Percentiles rank a stretch among this genome's conserved stretches.
Conservation (phyloP, 2,329 filamentous ascomycete genomes). For the Lasiodiplodia citricola region DNA sequence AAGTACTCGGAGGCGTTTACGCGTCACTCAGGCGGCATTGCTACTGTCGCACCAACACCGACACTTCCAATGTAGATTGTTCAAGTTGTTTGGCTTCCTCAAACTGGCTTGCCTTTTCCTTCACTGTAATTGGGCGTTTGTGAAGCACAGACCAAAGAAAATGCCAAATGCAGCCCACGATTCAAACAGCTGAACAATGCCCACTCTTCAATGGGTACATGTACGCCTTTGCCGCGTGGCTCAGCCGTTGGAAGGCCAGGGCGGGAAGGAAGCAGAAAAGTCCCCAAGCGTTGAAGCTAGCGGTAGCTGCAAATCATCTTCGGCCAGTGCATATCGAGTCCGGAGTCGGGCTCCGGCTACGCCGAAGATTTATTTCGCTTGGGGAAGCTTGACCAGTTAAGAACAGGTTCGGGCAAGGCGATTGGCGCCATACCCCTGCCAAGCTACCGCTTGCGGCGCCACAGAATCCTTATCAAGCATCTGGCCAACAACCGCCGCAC, state of each 20-base stretch:
- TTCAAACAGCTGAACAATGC: not conserved
- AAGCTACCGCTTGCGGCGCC: conserved; percentile 3
- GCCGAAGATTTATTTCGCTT: conserved; percentile 2
- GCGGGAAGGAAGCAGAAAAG: not conserved
- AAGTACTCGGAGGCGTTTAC: no score
- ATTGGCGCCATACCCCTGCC: not conserved
- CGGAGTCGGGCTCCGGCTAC: not conserved
- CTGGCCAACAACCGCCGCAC: conserved; percentile 5
- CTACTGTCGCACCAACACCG: no score
- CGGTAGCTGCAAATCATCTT: not conserved
- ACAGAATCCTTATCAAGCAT: not conserved
- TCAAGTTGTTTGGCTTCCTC: no score
- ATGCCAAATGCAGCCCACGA: no score
- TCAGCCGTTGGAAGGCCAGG: not conserved
- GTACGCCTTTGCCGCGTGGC: not conserved
- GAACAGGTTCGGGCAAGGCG: not conserved
- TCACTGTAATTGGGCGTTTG: no score
- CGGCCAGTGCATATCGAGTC: not conserved
- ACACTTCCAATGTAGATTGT: no score
- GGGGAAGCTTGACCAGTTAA: conserved; percentile 1
- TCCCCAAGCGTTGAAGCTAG: no score
- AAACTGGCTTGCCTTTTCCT: no score
- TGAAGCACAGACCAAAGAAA: no score
- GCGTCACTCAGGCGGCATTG: no score
- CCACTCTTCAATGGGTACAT: not conserved